A percentile compares a stretch with the other conserved stretches of the same genome.
These are phyloP conservation scores for Pleodorina starrii DNA, from an alignment of 139 green algal genomes.

Conservation along the genomic window DNA sequence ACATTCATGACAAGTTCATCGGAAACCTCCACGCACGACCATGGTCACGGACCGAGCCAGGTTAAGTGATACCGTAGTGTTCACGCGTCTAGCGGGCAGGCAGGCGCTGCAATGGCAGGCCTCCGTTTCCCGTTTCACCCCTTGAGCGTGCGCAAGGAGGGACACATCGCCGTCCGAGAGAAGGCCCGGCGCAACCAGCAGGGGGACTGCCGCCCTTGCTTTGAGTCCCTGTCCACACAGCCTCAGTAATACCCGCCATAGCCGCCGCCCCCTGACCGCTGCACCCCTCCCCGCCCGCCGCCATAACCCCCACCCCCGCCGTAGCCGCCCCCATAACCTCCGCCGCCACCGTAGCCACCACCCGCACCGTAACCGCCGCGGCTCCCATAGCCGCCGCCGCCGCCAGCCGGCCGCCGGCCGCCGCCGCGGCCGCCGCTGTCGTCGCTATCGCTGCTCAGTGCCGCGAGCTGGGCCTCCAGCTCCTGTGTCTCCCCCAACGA, in stretches of 20 bases:
- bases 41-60: too few relatives aligned
- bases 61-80: too few relatives aligned
- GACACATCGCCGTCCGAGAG: too few relatives aligned
- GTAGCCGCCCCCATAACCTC: background rate
- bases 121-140: too few relatives aligned
- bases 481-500: slow-evolving; percentile 9
- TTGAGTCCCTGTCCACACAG: too few relatives aligned
- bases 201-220: too few relatives aligned
- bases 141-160: too few relatives aligned
- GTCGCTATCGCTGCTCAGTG: background rate
- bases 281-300: background rate
- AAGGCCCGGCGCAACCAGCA: too few relatives aligned
- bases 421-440: background rate
- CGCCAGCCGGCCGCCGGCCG: background rate
- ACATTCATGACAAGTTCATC: too few relatives aligned
- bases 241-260: slow-evolving; percentile 41
- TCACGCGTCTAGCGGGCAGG: too few relatives aligned
- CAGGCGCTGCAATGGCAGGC: too few relatives aligned
- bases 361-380: background rate
- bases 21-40: too few relatives aligned
- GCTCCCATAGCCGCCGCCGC: background rate
- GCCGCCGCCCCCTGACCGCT: background rate
- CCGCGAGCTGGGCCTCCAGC: background rate
- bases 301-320: background rate
- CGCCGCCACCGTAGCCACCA: background rate